A percentile compares a stretch with the other conserved stretches of the same genome.
Conservation (phyloP, 2,329 filamentous ascomycete genomes). For the Fusarium sp. region DNA sequence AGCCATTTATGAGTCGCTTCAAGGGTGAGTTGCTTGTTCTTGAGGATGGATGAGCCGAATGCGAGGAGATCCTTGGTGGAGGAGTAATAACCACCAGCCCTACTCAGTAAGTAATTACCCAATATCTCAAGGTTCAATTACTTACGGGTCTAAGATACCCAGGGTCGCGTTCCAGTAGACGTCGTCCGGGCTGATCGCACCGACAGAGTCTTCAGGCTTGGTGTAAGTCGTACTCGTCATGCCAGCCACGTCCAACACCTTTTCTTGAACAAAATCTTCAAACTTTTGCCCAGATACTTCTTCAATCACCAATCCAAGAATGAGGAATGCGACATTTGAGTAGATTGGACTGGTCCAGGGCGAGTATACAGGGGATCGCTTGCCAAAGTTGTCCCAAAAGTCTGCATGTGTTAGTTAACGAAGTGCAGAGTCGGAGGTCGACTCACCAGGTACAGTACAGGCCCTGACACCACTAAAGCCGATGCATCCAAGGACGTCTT, state of each 20-base stretch:
- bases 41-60: slow-evolving; percentile 11
- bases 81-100: slow-evolving; percentile 15
- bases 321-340: slow-evolving; percentile 3
- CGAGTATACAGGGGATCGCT: not conserved
- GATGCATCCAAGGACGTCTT: not conserved
- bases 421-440: rapidly evolving
- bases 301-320: slow-evolving; percentile 9
- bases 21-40: not conserved
- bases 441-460: slow-evolving; percentile 1
- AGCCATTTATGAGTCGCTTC: not conserved
- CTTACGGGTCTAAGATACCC: slow-evolving; percentile 13
- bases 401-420: not conserved
- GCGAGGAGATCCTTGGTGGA: slow-evolving; percentile 16
- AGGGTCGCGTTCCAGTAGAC: slow-evolving; percentile 7
- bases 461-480: slow-evolving; percentile 1
- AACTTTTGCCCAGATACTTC: not conserved
- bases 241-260: slow-evolving; percentile 11
- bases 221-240: slow-evolving; percentile 15
- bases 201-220: slow-evolving; percentile 14
- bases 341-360: slow-evolving; percentile 3
- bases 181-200: slow-evolving; percentile 4
- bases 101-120: not conserved
- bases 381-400: slow-evolving; percentile 23
- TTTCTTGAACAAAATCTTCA: slow-evolving; percentile 9
- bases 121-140: rapidly evolving